Base-by-base conservation (phyloP, 768 basidiomycete species). In the Lactarius sanguifluus region DNA sequence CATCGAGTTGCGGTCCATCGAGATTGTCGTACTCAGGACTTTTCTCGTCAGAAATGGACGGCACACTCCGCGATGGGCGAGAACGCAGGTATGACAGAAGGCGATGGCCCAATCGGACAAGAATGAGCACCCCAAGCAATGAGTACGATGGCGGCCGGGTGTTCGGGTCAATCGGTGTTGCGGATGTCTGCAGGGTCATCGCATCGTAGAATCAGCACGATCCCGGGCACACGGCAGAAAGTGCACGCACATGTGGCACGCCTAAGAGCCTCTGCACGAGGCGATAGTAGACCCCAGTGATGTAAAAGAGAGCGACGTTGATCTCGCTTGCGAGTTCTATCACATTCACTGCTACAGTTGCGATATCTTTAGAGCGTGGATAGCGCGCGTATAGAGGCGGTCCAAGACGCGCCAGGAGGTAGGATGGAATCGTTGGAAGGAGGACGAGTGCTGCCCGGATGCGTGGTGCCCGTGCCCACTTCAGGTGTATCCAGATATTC, bases 111-210 rank as follows among this genome's bases (percentile, higher is more conserved):
- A 93, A 82, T 61, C 90, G 81, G 40, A 88, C 74, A 34, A 80
- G 77, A 36, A 95, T 83, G 60, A 95, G 80, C 47, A 93, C 78
- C 15, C 93, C 93, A 6, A 95, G 82, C 23, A 95, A 75, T n/a
- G 92, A 89, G 76, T 95, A 95, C 18, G 93, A 94, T 7, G 93
- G 93, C 9, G 91, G 88, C 58, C 87, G 82, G 12, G 81, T 79
- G 73, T 89, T 85, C 25, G 90, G 91, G 71, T 90, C 82, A 69
- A 86, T 83, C 1, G 87, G 88, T 59, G 82, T 82, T 15, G 88
- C 85, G 2, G 93, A 90, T n/a, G 93, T 75, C 92, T 95, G 68
- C 10, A 34, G 66, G 20, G 57, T 52, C 23, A 30, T 45, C 52
- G 10, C 25, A 62, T 47, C 58, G 28, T 58, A 61, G 59, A 13